Conservation (phyloP, 2,329 filamentous ascomycete species). For the Fusarium compactum region DNA sequence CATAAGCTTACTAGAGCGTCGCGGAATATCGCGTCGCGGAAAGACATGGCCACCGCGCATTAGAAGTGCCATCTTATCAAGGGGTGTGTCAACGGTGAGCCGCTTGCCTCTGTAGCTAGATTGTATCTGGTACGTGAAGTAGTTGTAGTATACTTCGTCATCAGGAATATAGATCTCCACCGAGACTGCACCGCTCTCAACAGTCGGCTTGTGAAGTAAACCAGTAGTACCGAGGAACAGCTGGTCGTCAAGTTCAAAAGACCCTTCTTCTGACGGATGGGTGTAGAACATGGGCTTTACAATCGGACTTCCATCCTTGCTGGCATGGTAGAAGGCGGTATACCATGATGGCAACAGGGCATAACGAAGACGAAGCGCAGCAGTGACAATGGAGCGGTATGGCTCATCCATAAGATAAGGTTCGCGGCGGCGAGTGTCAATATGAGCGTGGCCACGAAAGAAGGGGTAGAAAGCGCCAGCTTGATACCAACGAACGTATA, state of each 20-base stretch:
- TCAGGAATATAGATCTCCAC: conserved; percentile 90
- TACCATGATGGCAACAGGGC: conserved; percentile 94
- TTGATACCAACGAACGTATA: conserved; percentile 96
- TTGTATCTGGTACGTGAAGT: conserved; percentile 87
- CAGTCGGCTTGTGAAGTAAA: conserved; percentile 91
- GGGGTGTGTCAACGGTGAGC: conserved; percentile 78
- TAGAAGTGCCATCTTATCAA: conserved; percentile 88
- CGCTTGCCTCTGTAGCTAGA: conserved; percentile 75
- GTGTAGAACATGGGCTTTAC: conserved; percentile 93
- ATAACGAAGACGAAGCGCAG: conserved; percentile 90
- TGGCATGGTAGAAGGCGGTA: conserved; percentile 93
- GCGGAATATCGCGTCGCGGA: conserved; percentile 86
- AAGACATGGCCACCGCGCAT: conserved; percentile 96
- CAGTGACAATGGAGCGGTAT: conserved; percentile 86
- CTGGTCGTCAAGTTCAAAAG: conserved; percentile 93
- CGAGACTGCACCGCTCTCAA: conserved; percentile 78
- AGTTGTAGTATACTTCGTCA: conserved; percentile 91
- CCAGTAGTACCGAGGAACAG: conserved; percentile 91
- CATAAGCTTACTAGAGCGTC: conserved; percentile 90
- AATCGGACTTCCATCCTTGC: conserved; percentile 86
- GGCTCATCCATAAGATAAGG: conserved; percentile 90
- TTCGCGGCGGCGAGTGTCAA: conserved; percentile 93
- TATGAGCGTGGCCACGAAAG: conserved; percentile 97
- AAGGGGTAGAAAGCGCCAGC: conserved; percentile 97
- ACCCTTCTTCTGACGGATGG: conserved; percentile 85